These are phyloP conservation scores for Pythium folliculosum DNA, from an alignment of 352 stramenopile species.

Conservation along the genomic window DNA sequence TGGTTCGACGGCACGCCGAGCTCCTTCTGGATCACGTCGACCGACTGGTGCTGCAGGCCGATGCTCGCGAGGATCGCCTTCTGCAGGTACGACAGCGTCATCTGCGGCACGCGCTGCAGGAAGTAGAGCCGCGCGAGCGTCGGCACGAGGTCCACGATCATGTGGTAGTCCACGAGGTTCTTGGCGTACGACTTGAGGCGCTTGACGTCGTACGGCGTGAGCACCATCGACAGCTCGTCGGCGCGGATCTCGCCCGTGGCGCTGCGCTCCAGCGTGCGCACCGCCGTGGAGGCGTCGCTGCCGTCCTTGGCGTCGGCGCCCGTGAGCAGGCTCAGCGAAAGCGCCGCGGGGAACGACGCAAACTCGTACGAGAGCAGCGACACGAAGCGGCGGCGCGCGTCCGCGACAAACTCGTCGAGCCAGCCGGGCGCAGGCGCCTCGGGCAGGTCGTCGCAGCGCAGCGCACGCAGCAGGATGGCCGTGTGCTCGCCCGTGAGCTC, in stretches of 20 bases:
- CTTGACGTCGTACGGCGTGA: conserved; percentile 98
- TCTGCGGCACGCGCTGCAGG: conserved; percentile 90
- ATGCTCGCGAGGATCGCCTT: conserved; percentile 95
- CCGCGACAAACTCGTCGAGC: conserved; percentile 93
- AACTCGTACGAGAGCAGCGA: conserved; percentile 95
- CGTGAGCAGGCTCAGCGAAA: conserved; percentile 92
- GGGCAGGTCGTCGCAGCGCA: conserved; percentile 77
- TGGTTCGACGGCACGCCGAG: conserved; percentile 95
- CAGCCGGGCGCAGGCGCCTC: conserved; percentile 86
- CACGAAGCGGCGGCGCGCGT: conserved; percentile 94
- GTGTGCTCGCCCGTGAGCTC: conserved; percentile 99
- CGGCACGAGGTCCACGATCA: conserved; percentile 98
- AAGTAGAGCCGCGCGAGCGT: conserved; percentile 96
- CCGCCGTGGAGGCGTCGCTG: not conserved
- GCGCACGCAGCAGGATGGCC: conserved; percentile 88
- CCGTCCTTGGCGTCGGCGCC: conserved; percentile 37
- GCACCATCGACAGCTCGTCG: conserved; percentile 90
- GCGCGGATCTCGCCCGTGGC: conserved; percentile 77
- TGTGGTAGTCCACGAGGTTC: conserved; percentile 99
- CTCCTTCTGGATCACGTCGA: conserved; percentile 94
- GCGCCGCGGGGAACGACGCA: conserved; percentile 85
- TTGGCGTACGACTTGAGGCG: conserved; percentile 97
- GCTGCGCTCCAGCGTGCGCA: conserved; percentile 54
- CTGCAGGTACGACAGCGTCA: conserved; percentile 95
- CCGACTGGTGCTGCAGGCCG: conserved; percentile 91